These are phyloP conservation scores for Metarhizium robertsii DNA, from an alignment of 2,329 filamentous ascomycete species.

Conservation along the genomic window DNA sequence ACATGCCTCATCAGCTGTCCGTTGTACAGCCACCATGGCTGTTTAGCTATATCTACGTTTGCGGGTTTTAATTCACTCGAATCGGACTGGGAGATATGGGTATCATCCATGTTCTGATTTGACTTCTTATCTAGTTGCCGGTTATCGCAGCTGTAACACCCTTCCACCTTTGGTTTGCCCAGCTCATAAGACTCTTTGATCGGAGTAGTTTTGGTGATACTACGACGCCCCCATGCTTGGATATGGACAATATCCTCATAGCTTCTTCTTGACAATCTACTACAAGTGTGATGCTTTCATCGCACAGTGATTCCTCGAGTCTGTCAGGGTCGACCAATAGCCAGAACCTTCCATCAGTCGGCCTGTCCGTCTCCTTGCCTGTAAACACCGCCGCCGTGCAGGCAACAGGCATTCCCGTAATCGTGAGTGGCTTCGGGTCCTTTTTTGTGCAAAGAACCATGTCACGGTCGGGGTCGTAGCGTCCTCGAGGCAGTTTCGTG, in stretches of 20 bases:
- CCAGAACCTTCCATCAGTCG: constrained; percentile 50
- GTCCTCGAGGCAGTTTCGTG: constrained; percentile 67
- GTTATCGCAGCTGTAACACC: constrained; percentile 23
- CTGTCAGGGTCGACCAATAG: constrained; percentile 80
- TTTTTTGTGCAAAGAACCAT: constrained; percentile 63
- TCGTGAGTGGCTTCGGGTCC: constrained; percentile 43
- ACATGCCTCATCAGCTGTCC: constrained; percentile 35
- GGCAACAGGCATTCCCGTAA: constrained; percentile 63
- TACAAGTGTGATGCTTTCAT: constrained; percentile 74
- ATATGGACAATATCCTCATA: constrained; percentile 57
- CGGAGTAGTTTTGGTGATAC: constrained; percentile 55
- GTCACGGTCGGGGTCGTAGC: constrained; percentile 77
- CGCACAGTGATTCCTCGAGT: constrained; percentile 78
- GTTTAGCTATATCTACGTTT: background rate
- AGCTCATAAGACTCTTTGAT: constrained; percentile 48
- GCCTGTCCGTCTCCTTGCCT: constrained; percentile 44
- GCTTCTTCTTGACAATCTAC: constrained; percentile 53
- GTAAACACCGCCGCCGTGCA: constrained; percentile 73
- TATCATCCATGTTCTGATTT: constrained; percentile 13
- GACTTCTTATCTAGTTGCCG: constrained; percentile 3
- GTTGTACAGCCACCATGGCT: background rate
- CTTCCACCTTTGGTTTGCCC: constrained; percentile 26
- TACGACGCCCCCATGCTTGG: constrained; percentile 73
- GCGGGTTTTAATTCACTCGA: background rate
- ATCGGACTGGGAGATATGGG: constrained; percentile 6